Evolutionary conservation across 208 protist genomes (phyloP).

Genomic region (Crithidia brevicula): DNA sequence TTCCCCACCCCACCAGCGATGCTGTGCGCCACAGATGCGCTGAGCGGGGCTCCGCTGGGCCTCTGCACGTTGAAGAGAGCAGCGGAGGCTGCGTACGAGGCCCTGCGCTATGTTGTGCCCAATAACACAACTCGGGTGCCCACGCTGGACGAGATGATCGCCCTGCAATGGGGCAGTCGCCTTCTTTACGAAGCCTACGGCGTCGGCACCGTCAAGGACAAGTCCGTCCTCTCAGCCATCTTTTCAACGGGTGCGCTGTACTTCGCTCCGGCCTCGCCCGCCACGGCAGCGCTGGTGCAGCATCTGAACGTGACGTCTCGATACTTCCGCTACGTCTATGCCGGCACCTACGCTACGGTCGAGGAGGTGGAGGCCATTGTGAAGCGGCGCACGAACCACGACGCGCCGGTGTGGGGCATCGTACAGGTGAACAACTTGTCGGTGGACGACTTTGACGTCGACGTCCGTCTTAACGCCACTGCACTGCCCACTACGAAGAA

Average conservation of each 20-base stretch:
- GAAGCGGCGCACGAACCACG: conserved; percentile 25
- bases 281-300: conserved; percentile 33
- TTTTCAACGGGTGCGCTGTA: conserved; percentile 52
- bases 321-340: conserved; percentile 62
- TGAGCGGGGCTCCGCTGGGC: conserved; percentile 32
- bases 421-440: conserved; percentile 46
- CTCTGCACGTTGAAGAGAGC: conserved; percentile 24
- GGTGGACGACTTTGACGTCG: conserved; percentile 39
- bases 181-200: conserved; percentile 35
- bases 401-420: conserved; percentile 55
- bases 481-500: conserved; percentile 40
- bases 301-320: conserved; percentile 36
- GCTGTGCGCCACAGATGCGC: conserved; percentile 21
- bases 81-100: neutral
- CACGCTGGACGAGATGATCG: conserved; percentile 49
- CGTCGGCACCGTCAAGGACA: conserved; percentile 21
- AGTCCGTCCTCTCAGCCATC: conserved; percentile 33
- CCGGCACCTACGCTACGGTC: conserved; percentile 29
- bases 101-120: conserved; percentile 24
- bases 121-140: conserved; percentile 39
- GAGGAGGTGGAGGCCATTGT: conserved; percentile 31
- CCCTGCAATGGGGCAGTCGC: conserved; percentile 53
- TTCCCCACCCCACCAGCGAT: neutral
- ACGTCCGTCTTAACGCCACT: conserved; percentile 58
- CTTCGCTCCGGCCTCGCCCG: conserved; percentile 43